These are phyloP conservation scores for Wickerhamiella allomyrinae DNA, from an alignment of 805 yeast genomes.

Conservation along the genomic window DNA sequence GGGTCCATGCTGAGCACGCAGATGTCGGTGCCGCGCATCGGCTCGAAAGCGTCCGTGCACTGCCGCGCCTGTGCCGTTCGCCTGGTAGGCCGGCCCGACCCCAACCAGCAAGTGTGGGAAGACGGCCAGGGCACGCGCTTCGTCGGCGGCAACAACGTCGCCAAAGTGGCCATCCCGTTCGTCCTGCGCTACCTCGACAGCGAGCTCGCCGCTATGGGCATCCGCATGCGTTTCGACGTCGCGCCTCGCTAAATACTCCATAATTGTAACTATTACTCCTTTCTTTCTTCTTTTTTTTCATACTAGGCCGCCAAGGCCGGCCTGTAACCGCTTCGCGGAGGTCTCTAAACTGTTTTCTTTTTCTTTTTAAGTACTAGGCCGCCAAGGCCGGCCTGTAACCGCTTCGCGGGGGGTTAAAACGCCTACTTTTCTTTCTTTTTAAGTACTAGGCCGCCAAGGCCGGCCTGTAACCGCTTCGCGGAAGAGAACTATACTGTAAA, in stretches of 20 bases:
- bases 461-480: no score
- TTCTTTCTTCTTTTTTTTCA: no score
- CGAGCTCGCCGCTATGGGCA: slow-evolving; percentile 96
- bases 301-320: no score
- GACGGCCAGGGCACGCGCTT: slow-evolving; percentile 90
- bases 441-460: no score
- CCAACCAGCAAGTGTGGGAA: slow-evolving; percentile 62
- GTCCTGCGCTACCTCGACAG: slow-evolving; percentile 90
- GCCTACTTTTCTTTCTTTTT: no score
- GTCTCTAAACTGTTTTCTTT: no score
- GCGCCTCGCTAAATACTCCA: slow-evolving; percentile 35
- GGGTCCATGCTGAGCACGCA: slow-evolving; percentile 87
- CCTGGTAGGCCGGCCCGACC: slow-evolving; percentile 34
- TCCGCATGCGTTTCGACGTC: slow-evolving; percentile 78
- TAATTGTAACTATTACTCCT: no score
- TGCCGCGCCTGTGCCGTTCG: slow-evolving; percentile 84
- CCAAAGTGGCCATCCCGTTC: slow-evolving; percentile 92
- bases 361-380: no score
- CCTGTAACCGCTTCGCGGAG: no score
- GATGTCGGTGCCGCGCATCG: slow-evolving; percentile 80
- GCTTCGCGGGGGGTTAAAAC: no score
- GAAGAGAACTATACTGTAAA: no score
- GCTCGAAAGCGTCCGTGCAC: slow-evolving; percentile 59
- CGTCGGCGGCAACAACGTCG: slow-evolving; percentile 85
- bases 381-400: no score